Evolutionary conservation across 192 early-diverging fungal species (phyloP), one percentile per base, ranked within the genome.

Genomic region (Linderina pennispora): DNA sequence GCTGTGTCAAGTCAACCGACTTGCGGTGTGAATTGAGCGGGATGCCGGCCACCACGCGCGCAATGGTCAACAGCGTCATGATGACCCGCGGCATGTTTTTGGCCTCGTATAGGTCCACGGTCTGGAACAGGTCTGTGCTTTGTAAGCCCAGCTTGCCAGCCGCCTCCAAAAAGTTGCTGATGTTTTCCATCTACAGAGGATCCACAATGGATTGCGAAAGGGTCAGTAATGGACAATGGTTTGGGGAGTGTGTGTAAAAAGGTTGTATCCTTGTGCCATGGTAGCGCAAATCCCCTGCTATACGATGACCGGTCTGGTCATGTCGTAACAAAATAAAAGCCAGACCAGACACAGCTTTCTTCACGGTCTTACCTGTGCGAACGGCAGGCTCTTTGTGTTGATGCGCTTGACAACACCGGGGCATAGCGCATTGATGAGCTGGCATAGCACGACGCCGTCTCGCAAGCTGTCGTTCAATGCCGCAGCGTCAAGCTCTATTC

Each of bases 361-460:
- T n/a, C n/a, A n/a, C n/a, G n/a, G n/a, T n/a, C n/a, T 55, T 41
- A 60, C 64, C 67, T 87, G 81, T 20, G 84, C 68, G 61, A 92
- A 92, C 13, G 90, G 85, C 11, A 84, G 51, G 37, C 79, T 71
- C 36, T 77, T 82, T 33, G 72, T 69, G 56, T 81, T 84, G 43
- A 92, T 85, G 51, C 77, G 72, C 50, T 77, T 76, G 26, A 92
- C 81, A 13, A 76, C 83, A 6, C 77, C 80, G 8, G 90, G 90
- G 18, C 79, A 62, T 38, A 92, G 62, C 44, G 75, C 74, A 71
- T 92, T 92, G 54, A 88, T 82, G 22, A 92, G 44, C 14, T 81
- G 77, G 75, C 89, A 92, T 26, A 92, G 75, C 4, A 90, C 52
- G 4, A 88, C 82, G 23, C 87, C 89, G 45, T 88, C 85, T 47